Evolutionary conservation across 2,329 filamentous ascomycete species (phyloP), one percentile per base, ranked within the genome.

Genomic region (Fusarium chaquense): DNA sequence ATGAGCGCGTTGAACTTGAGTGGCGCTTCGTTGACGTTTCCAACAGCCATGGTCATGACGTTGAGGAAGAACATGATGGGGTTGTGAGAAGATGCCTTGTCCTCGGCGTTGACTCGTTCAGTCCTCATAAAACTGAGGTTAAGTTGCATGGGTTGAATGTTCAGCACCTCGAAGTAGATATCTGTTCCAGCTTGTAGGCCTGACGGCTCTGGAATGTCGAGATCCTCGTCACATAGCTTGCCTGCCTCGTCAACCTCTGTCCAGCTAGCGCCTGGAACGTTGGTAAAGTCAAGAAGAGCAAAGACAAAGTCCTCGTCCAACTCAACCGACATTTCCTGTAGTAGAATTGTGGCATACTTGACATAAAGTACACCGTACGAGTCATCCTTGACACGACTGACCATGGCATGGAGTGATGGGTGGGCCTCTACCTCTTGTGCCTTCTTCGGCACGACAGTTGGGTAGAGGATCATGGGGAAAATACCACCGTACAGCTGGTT

Each of bases 31-130:
- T 99, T 99, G 83, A 99, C 93, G 75, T 99, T 99, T 69, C 96
- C 96, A 75, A 99, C 96, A 16, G 96, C 97, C 96, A 99, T 99
- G 1, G 97, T 98, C 84, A 99, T 90, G 72, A 98, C 93, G 76
- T 99, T 98, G 79, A 98, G 90, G 78, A 98, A 94, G 83, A 98
- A 99, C 94, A 98, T 98, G 79, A 99, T 86, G 1, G 97, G 97
- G 76, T 97, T 99, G 43, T 89, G 90, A 2, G 93, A 93, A 16
- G 93, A 93, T 47, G 94, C 92, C 73, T 96, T 97, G 78, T 98
- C 94, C 78, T 98, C 95, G 4, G 93, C 95, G 70, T 99, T 99
- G 81, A 99, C 92, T 13, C 94, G 90, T 79, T 99, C 96, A 1
- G 96, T 99, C 22, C 96, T 91, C 79, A 99, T 97, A 77, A 99